Percentiles rank a stretch among this genome's conserved stretches.
Evolutionary conservation across 306 rosid species (phyloP).

Genomic region (Cicer judaicum): DNA sequence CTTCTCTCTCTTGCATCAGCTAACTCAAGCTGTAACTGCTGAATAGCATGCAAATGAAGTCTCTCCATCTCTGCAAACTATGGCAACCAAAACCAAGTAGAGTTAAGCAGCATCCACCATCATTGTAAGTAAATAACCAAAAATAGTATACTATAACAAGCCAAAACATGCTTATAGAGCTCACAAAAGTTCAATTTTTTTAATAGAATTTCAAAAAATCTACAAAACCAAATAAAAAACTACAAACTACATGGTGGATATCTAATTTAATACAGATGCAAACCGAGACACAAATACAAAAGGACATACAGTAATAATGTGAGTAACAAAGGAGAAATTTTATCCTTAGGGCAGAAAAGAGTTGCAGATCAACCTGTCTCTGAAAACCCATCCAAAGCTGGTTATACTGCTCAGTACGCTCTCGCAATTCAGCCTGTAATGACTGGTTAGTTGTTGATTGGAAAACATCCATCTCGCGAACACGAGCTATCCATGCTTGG

Average conservation of each 20-base stretch:
- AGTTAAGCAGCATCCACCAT: constrained; percentile 16
- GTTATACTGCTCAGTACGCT: constrained; percentile 90
- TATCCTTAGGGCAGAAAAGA: constrained; percentile 1
- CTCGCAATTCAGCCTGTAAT: constrained; percentile 88
- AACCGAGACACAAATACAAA: background rate
- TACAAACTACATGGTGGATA: background rate
- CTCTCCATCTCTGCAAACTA: constrained; percentile 96
- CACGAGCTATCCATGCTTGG: constrained; percentile 92
- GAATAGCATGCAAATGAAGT: constrained; percentile 79
- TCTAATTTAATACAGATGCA: background rate
- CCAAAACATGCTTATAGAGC: background rate
- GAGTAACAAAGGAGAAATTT: background rate
- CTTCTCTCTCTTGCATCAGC: constrained; percentile 86
- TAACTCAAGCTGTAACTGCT: constrained; percentile 88
- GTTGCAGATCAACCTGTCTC: constrained; percentile 75
- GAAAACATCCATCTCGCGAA: constrained; percentile 91
- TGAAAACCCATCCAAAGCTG: constrained; percentile 95
- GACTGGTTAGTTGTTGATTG: constrained; percentile 85
- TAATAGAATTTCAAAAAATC: constrained; percentile 6
- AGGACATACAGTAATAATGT: background rate
- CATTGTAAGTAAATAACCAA: constrained; percentile 15
- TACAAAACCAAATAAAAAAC: constrained; percentile 28
- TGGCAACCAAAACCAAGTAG: constrained; percentile 43
- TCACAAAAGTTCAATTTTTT: background rate
- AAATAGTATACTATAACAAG: background rate